Base-by-base conservation (phyloP, 2,329 filamentous ascomycete species). In the Lizonia empirigonia region DNA sequence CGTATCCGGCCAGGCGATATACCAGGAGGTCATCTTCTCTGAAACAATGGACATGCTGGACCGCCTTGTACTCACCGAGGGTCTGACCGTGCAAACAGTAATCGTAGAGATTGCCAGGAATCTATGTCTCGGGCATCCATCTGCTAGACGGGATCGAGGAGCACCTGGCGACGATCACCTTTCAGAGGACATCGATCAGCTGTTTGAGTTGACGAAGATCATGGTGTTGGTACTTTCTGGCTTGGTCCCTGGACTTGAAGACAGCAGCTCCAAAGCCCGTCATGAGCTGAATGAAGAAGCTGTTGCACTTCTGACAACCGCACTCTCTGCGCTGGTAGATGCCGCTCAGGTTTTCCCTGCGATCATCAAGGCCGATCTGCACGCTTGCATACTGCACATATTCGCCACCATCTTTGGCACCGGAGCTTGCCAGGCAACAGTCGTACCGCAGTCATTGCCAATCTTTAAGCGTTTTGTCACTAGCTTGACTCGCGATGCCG, bases 31-130 rank as follows among this genome's bases (percentile, higher is more conserved):
- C 7, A 90, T 99, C 36, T 99, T 99, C 71, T 90, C 91, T 0
- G 94, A 99, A 76, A 96, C 92, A 0, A 96, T 97, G 86, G 94
- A 99, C 65, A 84, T 96, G 44, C 83, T 99, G 4, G 93, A 97
- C 73, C 86, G 94, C 6, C 84, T 99, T 29, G 91, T 95, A 4
- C 81, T 99, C 52, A 99, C 93, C 0, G 93, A 97, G 70, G 89
- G 89, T 1, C 80, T 94, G 20, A 87, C 91, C 55, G 90, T 97
- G 16, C 94, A 99, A 73, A 84, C 84, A 0, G 90, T 96, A 22
- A 96, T 99, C 67, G 91, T 99, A 7, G 89, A 96, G 63, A 97
- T 97, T 64, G 92, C 92, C 1, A 84, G 92, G 47, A 92, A 91
- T 39, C 79, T 99, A 13, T 97, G 93, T 63, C 82, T 97, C 15